Evolutionary conservation across 169 alveolate genomes (phyloP).

Genomic region (Plasmodium knowlesi): DNA sequence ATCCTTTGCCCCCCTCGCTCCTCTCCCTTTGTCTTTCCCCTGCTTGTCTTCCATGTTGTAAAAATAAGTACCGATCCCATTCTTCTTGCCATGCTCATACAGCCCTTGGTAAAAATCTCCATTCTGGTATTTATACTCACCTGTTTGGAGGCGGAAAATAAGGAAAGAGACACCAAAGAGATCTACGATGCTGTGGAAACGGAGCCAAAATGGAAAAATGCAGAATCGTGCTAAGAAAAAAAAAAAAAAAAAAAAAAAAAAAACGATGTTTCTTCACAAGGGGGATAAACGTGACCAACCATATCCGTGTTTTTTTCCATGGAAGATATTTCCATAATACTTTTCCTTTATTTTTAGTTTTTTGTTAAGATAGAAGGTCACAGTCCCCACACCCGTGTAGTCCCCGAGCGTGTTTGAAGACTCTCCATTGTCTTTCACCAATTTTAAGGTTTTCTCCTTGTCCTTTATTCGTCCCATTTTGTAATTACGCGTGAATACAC

Average conservation of each 20-base stretch:
- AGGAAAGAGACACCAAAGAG: not conserved
- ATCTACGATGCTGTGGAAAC: not conserved
- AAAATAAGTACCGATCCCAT: slow-evolving; percentile 63
- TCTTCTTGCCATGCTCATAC: slow-evolving; percentile 45
- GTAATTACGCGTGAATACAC: not conserved
- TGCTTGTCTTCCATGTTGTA: not conserved
- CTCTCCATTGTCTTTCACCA: slow-evolving; percentile 55
- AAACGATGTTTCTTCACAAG: not conserved
- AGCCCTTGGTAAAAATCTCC: slow-evolving; percentile 54
- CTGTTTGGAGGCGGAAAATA: slow-evolving; percentile 8
- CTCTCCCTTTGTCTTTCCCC: not conserved
- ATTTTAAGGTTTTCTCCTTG: slow-evolving; percentile 2
- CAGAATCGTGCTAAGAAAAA: not conserved
- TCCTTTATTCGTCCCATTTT: slow-evolving; percentile 28
- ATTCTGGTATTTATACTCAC: slow-evolving; percentile 41
- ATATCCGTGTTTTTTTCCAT: slow-evolving; percentile 68
- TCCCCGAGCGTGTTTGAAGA: slow-evolving; percentile 17
- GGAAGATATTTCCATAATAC: slow-evolving; percentile 61
- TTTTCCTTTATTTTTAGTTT: slow-evolving; percentile 33
- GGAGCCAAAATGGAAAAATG: not conserved
- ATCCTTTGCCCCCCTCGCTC: not conserved
- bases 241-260: not conserved
- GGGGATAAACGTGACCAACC: not conserved
- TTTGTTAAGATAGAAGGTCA: slow-evolving; percentile 29
- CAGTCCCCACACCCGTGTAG: slow-evolving; percentile 68